Percentiles rank a stretch among this genome's conserved stretches.
Evolutionary conservation across 441 rosid species (phyloP).

Genomic region (Syzygium syzygioides): DNA sequence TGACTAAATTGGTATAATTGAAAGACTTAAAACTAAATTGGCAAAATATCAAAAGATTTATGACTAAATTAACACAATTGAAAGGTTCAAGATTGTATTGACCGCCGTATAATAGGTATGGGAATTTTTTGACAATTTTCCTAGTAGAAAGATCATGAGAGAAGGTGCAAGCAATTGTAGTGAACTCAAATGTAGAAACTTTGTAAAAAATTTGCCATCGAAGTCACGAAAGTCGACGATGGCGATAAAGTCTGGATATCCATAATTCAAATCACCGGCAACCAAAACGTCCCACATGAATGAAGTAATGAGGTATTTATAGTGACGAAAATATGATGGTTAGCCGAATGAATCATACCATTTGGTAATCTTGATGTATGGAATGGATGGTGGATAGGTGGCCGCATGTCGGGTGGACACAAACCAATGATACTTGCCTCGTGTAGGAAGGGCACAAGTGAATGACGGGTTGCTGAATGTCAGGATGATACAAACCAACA

Average conservation of each 20-base stretch:
- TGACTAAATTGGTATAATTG: neutral
- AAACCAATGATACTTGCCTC: neutral
- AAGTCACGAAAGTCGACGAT: neutral
- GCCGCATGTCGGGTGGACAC: neutral
- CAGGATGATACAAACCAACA: neutral
- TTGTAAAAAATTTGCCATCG: neutral
- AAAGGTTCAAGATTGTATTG: neutral
- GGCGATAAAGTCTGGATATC: neutral
- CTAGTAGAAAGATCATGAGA: neutral
- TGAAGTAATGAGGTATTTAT: neutral
- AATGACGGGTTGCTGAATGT: neutral
- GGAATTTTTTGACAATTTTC: neutral
- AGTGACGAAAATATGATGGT: neutral
- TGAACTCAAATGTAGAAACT: neutral
- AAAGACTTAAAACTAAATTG: neutral
- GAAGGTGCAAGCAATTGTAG: too few species aligned
- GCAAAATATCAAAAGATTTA: neutral
- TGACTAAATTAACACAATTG: neutral
- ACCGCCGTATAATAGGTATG: accelerated
- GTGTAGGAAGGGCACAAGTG: neutral
- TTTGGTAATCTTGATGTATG: neutral
- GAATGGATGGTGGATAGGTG: neutral
- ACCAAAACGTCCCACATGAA: neutral
- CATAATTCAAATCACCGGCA: neutral
- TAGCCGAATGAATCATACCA: neutral